phyloP scores from a whole-genome alignment of 352 stramenopile genomes.

The Phytophthora pisi region DNA sequence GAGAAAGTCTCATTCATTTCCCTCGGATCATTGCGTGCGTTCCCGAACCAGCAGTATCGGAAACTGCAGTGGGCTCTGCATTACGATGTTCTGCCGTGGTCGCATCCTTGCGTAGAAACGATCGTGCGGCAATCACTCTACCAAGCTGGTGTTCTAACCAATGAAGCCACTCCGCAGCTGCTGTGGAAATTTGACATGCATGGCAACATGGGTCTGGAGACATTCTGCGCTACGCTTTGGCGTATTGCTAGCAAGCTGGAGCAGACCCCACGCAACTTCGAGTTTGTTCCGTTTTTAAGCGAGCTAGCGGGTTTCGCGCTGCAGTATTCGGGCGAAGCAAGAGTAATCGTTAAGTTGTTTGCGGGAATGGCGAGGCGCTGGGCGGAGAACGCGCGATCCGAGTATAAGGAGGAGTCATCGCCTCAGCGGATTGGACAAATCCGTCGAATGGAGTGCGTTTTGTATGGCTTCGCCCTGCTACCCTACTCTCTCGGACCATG shows the following conservation, averaged over 20 bases:
- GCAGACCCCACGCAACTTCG: conserved; percentile 37
- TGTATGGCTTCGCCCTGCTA: conserved; percentile 53
- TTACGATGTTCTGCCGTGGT: conserved; percentile 56
- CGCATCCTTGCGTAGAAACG: conserved; percentile 35
- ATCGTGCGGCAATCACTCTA: conserved; percentile 58
- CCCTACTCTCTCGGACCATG: conserved; percentile 29
- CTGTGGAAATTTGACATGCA: conserved; percentile 55
- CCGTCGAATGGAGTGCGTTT: conserved; percentile 44
- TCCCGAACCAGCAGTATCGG: conserved; percentile 54
- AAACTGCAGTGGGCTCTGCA: conserved; percentile 50
- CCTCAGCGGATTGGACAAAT: conserved; percentile 12
- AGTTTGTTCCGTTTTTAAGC: conserved; percentile 42
- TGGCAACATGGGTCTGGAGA: background rate
- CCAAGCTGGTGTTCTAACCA: conserved; percentile 50
- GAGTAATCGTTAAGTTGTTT: conserved; percentile 26
- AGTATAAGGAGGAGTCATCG: background rate
- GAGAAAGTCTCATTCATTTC: conserved; percentile 37
- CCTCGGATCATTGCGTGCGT: conserved; percentile 49
- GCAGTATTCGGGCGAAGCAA: conserved; percentile 35
- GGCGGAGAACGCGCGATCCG: conserved; percentile 25
- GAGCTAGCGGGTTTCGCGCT: conserved; percentile 35
- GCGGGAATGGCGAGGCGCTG: conserved; percentile 33
- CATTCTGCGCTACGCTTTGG: conserved; percentile 31
- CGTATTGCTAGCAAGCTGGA: conserved; percentile 27
- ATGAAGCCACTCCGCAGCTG: conserved; percentile 25